These are phyloP conservation scores for Zygotorulaspora danielsina DNA, from an alignment of 805 yeast genomes.

Conservation along the genomic window DNA sequence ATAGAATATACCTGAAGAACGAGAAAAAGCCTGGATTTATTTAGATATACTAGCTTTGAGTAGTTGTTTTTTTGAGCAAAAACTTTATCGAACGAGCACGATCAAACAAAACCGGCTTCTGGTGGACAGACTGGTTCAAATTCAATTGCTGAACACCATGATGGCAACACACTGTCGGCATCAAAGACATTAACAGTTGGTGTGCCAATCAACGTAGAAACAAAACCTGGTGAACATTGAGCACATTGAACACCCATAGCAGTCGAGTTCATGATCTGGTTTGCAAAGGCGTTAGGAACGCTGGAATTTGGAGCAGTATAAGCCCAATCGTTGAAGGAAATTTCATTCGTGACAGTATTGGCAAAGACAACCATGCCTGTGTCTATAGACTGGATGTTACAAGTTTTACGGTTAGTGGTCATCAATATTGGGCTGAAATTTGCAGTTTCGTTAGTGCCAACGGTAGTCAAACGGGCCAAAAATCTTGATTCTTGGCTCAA, in stretches of 20 bases:
- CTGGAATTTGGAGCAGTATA: slow-evolving; percentile 10
- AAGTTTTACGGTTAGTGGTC: slow-evolving; percentile 14
- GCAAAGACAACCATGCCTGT: slow-evolving; percentile 13
- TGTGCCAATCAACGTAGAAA: slow-evolving; percentile 11
- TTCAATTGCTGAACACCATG: slow-evolving; percentile 13
- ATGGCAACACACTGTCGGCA: slow-evolving; percentile 12
- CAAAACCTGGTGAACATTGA: slow-evolving; percentile 14
- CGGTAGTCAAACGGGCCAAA: slow-evolving; percentile 15
- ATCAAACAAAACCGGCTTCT: background rate
- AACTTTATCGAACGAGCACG: no score
- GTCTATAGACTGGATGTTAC: slow-evolving; percentile 15
- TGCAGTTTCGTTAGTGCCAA: slow-evolving; percentile 16
- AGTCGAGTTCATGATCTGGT: slow-evolving; percentile 15
- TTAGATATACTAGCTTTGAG: no score
- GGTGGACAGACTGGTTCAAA: slow-evolving; percentile 13
- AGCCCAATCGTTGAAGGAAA: slow-evolving; percentile 15
- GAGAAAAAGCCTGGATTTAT: no score
- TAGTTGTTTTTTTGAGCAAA: no score
- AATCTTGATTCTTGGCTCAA: slow-evolving; percentile 13
- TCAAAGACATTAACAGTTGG: slow-evolving; percentile 18
- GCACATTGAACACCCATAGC: slow-evolving; percentile 18
- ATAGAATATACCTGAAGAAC: no score
- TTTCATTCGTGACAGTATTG: slow-evolving; percentile 15
- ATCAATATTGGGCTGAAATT: slow-evolving; percentile 15
- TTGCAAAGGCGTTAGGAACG: slow-evolving; percentile 11